Evolutionary conservation across 768 basidiomycete species (phyloP), one percentile per base, ranked within the genome.

Genomic region (Baorangia bicolor): DNA sequence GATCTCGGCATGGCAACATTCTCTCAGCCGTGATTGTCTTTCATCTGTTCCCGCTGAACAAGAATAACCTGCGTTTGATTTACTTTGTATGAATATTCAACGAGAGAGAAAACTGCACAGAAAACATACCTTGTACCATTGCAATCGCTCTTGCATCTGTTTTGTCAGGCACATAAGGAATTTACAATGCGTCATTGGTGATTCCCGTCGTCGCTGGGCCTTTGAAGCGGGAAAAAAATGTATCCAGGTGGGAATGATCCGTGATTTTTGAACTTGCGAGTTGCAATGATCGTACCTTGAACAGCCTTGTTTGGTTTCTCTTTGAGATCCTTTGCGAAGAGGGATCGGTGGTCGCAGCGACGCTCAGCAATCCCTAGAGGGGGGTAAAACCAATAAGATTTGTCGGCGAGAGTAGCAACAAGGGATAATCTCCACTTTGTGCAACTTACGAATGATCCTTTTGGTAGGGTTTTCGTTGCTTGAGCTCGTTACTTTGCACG

Each of bases 1-100:
- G n/a, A n/a, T n/a, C n/a, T n/a, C n/a, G n/a, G n/a, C n/a, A n/a
- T n/a, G n/a, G n/a, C n/a, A n/a, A n/a, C n/a, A n/a, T n/a, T n/a
- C n/a, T n/a, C n/a, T n/a, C n/a, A n/a, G n/a, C n/a, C n/a, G n/a
- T n/a, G n/a, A n/a, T n/a, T n/a, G n/a, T n/a, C n/a, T n/a, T n/a
- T n/a, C n/a, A n/a, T n/a, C n/a, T n/a, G n/a, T n/a, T n/a, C n/a
- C n/a, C n/a, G n/a, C n/a, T n/a, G n/a, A n/a, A n/a, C n/a, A n/a
- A 85, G 6, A 86, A 82, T 7, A 92, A 74, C 67, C 88, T 91
- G 51, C 89, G 81, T 72, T 92, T 90, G 61, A 93, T 90, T 87
- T 67, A 63, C 62, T 67, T 44, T n/a, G n/a, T n/a, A n/a, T n/a
- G n/a, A n/a, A n/a, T n/a, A n/a, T n/a, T n/a, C n/a, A n/a, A n/a